These are phyloP conservation scores for Incumbomyces delicatus DNA, from an alignment of 2,329 filamentous ascomycete genomes.

Conservation along the genomic window DNA sequence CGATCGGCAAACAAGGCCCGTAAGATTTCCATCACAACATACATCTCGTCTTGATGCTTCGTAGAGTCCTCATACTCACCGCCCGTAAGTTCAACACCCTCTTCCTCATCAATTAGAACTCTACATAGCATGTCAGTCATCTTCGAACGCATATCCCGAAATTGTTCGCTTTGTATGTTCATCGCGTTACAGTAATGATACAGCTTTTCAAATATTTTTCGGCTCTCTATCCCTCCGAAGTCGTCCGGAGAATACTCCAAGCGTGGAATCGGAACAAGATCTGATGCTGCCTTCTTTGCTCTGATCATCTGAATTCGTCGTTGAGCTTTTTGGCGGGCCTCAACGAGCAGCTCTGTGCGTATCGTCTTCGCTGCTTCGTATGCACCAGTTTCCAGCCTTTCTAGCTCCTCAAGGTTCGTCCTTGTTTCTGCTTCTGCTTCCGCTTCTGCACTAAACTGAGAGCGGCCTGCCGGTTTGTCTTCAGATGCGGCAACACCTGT, in stretches of 20 bases:
- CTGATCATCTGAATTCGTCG: slow-evolving; percentile 57
- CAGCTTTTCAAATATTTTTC: slow-evolving; percentile 55
- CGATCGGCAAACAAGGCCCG: slow-evolving; percentile 70
- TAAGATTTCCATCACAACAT: slow-evolving; percentile 73
- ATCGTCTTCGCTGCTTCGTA: slow-evolving; percentile 73
- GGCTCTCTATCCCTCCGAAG: slow-evolving; percentile 61
- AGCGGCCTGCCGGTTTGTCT: slow-evolving; percentile 23
- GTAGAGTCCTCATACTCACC: slow-evolving; percentile 86
- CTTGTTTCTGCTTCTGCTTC: background rate
- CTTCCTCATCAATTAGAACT: slow-evolving; percentile 75
- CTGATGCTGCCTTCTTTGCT: slow-evolving; percentile 33
- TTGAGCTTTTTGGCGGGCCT: slow-evolving; percentile 49
- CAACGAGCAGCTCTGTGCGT: slow-evolving; percentile 64
- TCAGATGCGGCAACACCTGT: background rate
- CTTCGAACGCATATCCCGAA: slow-evolving; percentile 65
- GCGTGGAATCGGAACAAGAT: slow-evolving; percentile 55
- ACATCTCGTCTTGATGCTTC: slow-evolving; percentile 77
- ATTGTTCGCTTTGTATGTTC: slow-evolving; percentile 59
- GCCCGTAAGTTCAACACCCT: slow-evolving; percentile 64
- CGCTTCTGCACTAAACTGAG: slow-evolving; percentile 45
- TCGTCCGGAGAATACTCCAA: slow-evolving; percentile 43
- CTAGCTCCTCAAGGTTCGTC: slow-evolving; percentile 42
- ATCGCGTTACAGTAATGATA: slow-evolving; percentile 56
- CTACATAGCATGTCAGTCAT: slow-evolving; percentile 62
- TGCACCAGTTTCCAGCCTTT: slow-evolving; percentile 58